Evolutionary conservation across 1,139 yeast genomes (phyloP).

Genomic region (Meyerozyma elateridarum): DNA sequence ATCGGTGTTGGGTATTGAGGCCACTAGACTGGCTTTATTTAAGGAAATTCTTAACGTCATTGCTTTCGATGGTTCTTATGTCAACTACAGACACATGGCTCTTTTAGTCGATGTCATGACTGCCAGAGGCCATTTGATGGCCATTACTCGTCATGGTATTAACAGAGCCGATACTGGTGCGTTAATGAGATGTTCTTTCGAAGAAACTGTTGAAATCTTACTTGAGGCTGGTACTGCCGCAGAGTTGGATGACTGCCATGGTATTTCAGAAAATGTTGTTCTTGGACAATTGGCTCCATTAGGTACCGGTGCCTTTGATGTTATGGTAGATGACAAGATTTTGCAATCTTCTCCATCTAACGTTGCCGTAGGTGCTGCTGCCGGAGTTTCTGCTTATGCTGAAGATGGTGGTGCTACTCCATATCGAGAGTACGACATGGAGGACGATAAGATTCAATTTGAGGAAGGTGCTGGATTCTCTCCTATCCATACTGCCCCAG

Average conservation of each 20-base stretch:
- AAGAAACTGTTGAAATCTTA: constrained; percentile 95
- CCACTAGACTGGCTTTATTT: constrained; percentile 91
- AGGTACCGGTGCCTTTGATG: constrained; percentile 98
- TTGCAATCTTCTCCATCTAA: constrained; percentile 63
- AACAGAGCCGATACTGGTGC: constrained; percentile 99
- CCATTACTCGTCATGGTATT: constrained; percentile 99
- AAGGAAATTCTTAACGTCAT: constrained; percentile 93
- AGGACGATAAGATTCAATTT: constrained; percentile 68
- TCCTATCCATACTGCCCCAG: constrained; percentile 86
- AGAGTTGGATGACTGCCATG: constrained; percentile 95
- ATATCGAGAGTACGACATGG: constrained; percentile 76
- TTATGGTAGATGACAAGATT: constrained; percentile 88
- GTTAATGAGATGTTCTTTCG: constrained; percentile 97
- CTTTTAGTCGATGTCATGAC: constrained; percentile 98
- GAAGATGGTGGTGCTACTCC: constrained; percentile 93
- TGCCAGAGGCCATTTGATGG: constrained; percentile 96
- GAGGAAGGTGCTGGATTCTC: constrained; percentile 91
- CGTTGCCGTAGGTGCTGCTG: constrained; percentile 40
- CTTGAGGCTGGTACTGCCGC: constrained; percentile 98
- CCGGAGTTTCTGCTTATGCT: constrained; percentile 21
- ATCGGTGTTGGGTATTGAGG: constrained; percentile 96
- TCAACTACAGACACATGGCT: constrained; percentile 97
- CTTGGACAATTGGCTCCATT: constrained; percentile 98
- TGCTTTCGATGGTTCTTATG: constrained; percentile 99
- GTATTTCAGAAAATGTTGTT: constrained; percentile 97